Evolutionary conservation across 306 rosid genomes (phyloP).

Genomic region (Ochetophila trinervis): DNA sequence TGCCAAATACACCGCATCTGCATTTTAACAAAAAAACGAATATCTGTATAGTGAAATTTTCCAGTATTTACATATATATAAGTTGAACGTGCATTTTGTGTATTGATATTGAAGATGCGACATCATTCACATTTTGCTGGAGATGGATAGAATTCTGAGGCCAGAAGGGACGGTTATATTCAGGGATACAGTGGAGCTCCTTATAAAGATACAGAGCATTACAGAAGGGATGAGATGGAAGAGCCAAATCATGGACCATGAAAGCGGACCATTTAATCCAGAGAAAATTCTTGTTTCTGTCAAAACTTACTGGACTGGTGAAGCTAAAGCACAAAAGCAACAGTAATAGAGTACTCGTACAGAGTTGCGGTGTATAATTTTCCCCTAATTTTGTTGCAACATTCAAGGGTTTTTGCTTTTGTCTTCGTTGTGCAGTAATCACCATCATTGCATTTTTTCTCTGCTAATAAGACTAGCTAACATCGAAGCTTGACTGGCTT

Average conservation of each 20-base stretch:
- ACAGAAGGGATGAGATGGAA: constrained; percentile 81
- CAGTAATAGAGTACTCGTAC: not conserved
- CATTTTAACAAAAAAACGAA: no score
- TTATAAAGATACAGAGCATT: constrained; percentile 64
- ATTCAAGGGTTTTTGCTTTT: no score
- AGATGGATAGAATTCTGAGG: constrained; percentile 92
- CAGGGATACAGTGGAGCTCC: constrained; percentile 75
- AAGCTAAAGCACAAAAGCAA: constrained; percentile 23
- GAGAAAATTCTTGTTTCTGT: constrained; percentile 83
- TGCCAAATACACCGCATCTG: no score
- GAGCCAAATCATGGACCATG: constrained; percentile 85
- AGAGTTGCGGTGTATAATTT: not conserved
- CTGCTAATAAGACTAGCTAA: no score
- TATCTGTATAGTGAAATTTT: no score
- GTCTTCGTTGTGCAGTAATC: no score
- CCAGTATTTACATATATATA: not conserved
- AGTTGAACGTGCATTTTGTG: constrained; percentile 9
- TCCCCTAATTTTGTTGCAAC: not conserved
- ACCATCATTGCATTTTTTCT: no score
- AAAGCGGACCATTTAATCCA: constrained; percentile 88
- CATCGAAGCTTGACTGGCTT: no score
- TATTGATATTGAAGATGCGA: constrained; percentile 63
- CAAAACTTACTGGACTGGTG: constrained; percentile 82
- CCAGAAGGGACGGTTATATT: constrained; percentile 88
- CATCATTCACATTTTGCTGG: constrained; percentile 58